Base-by-base conservation (phyloP, 208 protist species). In the Lotmaria passim region DNA sequence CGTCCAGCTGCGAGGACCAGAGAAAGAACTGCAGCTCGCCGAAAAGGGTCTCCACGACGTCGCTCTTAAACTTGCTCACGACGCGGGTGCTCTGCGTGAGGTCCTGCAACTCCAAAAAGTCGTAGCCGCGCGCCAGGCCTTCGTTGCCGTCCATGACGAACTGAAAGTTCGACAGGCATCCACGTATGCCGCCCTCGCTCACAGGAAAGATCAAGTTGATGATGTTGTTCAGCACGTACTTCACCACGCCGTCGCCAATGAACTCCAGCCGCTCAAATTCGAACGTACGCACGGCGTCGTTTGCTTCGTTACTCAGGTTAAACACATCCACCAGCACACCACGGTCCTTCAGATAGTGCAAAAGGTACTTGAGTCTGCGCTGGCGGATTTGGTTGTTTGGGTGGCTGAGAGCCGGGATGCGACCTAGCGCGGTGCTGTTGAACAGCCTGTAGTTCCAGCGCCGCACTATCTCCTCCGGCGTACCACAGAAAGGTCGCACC, bases 1-100 rank as follows among this genome's bases (percentile, higher is more conserved):
- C 34, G 47, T 93, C 84, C 14, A 73, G 46, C 64, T 94, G 71
- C 11, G 89, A 89, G 28, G 83, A 79, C 86, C 87, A 93, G 23
- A 96, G 65, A 61, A 82, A 94, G 23, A 93, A 69, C 71, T 96
- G 89, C 63, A 96, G 75, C 73, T 96, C 89, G 1, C 85, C 91
- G 83, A 94, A 94, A 17, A 96, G 74, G 17, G 89, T 92, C 73
- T 96, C 91, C 14, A 96, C 86, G 2, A 94, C 85, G 77, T 96
- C 91, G 71, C 88, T 93, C 64, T 96, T 96, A 64, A 96, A 94
- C 71, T 96, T 96, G 76, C 89, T 94, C 57, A 96, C 91, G 1
- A 96, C 86, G 28, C 80, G 80, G 41, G 84, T 69, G 67, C 87
- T 93, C n/a, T 69, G 30, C 0, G 85, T 89, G 28, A 94, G 71